These are phyloP conservation scores for Pseudocercospora eumusae DNA, from an alignment of 2,329 filamentous ascomycete species.

Conservation along the genomic window DNA sequence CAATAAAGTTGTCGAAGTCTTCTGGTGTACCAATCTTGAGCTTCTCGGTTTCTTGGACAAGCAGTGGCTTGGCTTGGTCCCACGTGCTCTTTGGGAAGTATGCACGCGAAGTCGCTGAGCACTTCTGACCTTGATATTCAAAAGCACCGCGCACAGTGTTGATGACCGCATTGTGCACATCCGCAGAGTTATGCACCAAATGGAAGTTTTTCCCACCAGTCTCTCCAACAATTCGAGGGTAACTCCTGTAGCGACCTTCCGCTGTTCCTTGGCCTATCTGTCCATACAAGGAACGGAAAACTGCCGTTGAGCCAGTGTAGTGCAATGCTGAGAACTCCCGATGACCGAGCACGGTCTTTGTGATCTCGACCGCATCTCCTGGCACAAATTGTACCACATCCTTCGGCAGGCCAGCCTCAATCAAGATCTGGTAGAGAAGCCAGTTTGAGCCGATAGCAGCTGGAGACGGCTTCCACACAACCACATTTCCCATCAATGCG, in stretches of 20 bases:
- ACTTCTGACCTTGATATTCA: constrained; percentile 91
- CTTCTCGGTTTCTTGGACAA: constrained; percentile 68
- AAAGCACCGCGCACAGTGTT: constrained; percentile 86
- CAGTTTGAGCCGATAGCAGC: constrained; percentile 86
- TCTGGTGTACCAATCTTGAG: constrained; percentile 71
- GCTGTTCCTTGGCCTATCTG: constrained; percentile 80
- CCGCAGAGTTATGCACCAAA: constrained; percentile 73
- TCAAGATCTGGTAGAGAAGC: constrained; percentile 83
- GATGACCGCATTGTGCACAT: constrained; percentile 74
- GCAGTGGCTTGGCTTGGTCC: constrained; percentile 67
- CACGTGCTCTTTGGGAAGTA: constrained; percentile 78
- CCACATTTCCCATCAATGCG: constrained; percentile 88
- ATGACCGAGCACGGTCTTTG: constrained; percentile 73
- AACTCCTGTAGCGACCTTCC: constrained; percentile 77
- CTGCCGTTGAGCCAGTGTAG: constrained; percentile 88
- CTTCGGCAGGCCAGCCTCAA: constrained; percentile 85
- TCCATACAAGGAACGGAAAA: constrained; percentile 87
- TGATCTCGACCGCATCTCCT: constrained; percentile 82
- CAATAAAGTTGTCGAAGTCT: constrained; percentile 76
- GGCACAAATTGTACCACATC: constrained; percentile 94
- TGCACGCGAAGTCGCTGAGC: constrained; percentile 76
- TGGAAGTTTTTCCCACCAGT: constrained; percentile 96
- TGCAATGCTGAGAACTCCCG: constrained; percentile 85
- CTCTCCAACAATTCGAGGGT: constrained; percentile 86
- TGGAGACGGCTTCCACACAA: constrained; percentile 95